A percentile compares a stretch with the other conserved stretches of the same genome.
phyloP scores from a whole-genome alignment of 139 green algal species.

The Diplosphaera chodatii region DNA sequence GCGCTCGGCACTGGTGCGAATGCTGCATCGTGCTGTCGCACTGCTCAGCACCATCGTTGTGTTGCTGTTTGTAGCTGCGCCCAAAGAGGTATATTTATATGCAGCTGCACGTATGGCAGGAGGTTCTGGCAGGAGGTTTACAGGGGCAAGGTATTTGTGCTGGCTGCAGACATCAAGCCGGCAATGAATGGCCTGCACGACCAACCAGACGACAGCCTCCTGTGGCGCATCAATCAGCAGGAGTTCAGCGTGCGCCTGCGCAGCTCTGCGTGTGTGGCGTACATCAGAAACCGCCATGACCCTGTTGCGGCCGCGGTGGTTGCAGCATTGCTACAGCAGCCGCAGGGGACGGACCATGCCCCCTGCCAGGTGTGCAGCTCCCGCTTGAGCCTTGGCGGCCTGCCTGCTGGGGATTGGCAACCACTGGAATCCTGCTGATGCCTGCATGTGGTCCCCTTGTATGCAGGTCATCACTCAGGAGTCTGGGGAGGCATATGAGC shows the following conservation, averaged over 20 bases:
- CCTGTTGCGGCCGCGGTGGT: conserved; percentile 1
- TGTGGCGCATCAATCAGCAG: conserved; percentile 13
- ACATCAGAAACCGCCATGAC: conserved; percentile 4
- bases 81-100: too few relatives aligned
- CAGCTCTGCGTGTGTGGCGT: conserved; percentile 4
- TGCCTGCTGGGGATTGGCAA: too few relatives aligned
- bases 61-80: too few relatives aligned
- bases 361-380: too few relatives aligned
- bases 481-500: neutral
- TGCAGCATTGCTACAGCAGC: conserved; percentile 7
- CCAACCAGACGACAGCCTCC: neutral
- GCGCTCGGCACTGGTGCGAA: neutral
- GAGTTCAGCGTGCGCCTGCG: conserved; percentile 14
- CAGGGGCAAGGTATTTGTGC: too few relatives aligned
- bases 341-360: neutral
- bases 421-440: too few relatives aligned
- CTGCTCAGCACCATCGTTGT: too few relatives aligned
- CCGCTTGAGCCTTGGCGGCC: too few relatives aligned
- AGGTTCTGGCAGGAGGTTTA: too few relatives aligned
- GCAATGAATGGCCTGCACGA: neutral
- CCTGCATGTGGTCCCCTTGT: too few relatives aligned
- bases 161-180: neutral
- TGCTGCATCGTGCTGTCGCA: neutral
- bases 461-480: neutral
- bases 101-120: too few relatives aligned